Conservation (phyloP, 768 basidiomycete species). For the Leccinum rimulosum region DNA sequence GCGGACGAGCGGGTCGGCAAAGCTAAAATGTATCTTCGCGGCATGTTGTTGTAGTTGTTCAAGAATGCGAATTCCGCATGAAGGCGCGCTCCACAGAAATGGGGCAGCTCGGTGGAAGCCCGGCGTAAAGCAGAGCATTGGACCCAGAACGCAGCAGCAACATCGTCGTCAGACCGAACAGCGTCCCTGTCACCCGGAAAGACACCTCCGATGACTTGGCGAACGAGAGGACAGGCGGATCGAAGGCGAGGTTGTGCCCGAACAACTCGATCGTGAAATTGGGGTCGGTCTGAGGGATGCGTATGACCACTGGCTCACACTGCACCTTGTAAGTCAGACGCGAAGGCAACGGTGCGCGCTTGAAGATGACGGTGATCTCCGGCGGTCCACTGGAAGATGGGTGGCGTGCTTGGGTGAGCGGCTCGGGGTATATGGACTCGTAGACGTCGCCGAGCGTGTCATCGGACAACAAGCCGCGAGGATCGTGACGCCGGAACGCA, state of each 20-base stretch:
- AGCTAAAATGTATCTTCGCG: conserved; percentile 93
- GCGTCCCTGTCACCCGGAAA: conserved; percentile 87
- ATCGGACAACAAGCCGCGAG: conserved; percentile 65
- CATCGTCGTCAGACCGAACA: conserved; percentile 79
- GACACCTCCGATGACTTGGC: conserved; percentile 74
- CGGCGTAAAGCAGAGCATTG: conserved; percentile 79
- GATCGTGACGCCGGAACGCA: conserved; percentile 79
- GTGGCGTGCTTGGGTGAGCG: conserved; percentile 66
- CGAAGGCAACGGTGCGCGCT: conserved; percentile 69
- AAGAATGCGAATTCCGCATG: conserved; percentile 91
- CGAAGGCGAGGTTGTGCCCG: conserved; percentile 86
- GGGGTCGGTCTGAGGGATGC: conserved; percentile 84
- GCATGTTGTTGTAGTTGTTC: conserved; percentile 60
- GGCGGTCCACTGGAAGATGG: conserved; percentile 39
- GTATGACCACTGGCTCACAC: conserved; percentile 84
- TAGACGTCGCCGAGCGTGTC: conserved; percentile 78
- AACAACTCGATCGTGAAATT: conserved; percentile 77
- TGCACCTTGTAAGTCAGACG: conserved; percentile 85
- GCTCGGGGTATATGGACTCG: conserved; percentile 68
- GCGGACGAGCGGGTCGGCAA: conserved; percentile 74
- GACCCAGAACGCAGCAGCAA: conserved; percentile 81
- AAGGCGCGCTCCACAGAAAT: conserved; percentile 87
- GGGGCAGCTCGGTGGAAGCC: conserved; percentile 74
- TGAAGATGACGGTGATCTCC: conserved; percentile 63
- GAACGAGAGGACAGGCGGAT: conserved; percentile 83